These are phyloP conservation scores for Barnettozyma pratensis DNA, from an alignment of 805 yeast genomes.

Conservation along the genomic window DNA sequence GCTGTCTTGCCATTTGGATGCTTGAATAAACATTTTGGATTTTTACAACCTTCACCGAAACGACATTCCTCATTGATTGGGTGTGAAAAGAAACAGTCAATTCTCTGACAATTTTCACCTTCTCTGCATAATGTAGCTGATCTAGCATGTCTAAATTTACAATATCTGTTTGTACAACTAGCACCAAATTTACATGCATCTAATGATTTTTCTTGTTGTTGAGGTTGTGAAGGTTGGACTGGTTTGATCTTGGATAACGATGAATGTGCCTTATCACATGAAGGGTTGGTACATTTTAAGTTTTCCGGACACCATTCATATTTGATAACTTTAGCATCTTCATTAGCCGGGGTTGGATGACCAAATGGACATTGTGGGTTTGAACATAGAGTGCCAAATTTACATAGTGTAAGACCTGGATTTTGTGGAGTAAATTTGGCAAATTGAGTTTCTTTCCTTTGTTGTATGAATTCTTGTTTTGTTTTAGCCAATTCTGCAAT, in stretches of 20 bases:
- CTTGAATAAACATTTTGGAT: conserved; percentile 61
- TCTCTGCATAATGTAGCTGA: conserved; percentile 72
- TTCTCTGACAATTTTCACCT: conserved; percentile 71
- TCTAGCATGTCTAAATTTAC: conserved; percentile 83
- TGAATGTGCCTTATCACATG: conserved; percentile 77
- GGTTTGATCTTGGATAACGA: conserved; percentile 53
- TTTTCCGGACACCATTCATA: conserved; percentile 76
- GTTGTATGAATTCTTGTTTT: conserved; percentile 44
- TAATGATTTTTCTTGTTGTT: conserved; percentile 45
- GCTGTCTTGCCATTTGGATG: conserved; percentile 76
- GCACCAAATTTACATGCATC: conserved; percentile 82
- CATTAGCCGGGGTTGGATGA: conserved; percentile 86
- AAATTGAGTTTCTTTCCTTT: conserved; percentile 26
- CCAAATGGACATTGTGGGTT: conserved; percentile 83
- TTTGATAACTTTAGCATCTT: conserved; percentile 60
- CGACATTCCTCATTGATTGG: conserved; percentile 78
- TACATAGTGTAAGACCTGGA: conserved; percentile 60
- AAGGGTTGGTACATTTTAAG: conserved; percentile 52
- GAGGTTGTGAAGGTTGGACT: conserved; percentile 15
- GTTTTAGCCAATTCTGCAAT: conserved; percentile 63
- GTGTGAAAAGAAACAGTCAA: conserved; percentile 80
- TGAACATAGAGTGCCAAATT: conserved; percentile 69
- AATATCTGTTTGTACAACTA: conserved; percentile 69
- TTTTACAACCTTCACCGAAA: conserved; percentile 71
- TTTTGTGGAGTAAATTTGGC: conserved; percentile 23